A percentile compares a stretch with the other conserved stretches of the same genome.
Evolutionary conservation across 2,329 filamentous ascomycete genomes (phyloP).

Genomic region (Pseudocercospora pini-densiflorae): DNA sequence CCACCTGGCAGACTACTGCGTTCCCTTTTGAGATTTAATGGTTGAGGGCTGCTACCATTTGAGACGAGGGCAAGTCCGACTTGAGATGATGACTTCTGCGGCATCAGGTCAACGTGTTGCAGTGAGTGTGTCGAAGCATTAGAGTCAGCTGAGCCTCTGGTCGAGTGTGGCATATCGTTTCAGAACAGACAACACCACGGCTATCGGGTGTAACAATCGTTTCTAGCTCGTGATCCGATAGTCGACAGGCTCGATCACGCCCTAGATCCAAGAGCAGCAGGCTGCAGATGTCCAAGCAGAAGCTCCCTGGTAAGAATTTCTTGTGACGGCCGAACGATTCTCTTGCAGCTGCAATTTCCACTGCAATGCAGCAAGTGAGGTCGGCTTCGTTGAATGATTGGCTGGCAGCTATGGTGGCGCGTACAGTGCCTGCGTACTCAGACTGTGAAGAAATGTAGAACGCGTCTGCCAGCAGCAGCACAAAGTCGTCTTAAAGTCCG

Average conservation of each 20-base stretch:
- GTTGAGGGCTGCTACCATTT: neutral
- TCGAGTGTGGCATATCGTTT: constrained; percentile 27
- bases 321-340: neutral
- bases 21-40: constrained; percentile 7
- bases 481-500: neutral
- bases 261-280: neutral
- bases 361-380: neutral
- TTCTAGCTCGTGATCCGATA: constrained; percentile 8
- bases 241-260: constrained; percentile 18
- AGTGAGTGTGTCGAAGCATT: constrained; percentile 16
- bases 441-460: neutral
- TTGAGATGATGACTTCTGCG: neutral
- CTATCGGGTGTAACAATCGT: constrained; percentile 20
- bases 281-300: constrained; percentile 12
- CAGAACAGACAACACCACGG: constrained; percentile 11
- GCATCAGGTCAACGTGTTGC: constrained; percentile 7
- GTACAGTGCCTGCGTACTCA: neutral
- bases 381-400: constrained; percentile 4
- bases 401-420: neutral
- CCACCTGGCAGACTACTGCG: constrained; percentile 24
- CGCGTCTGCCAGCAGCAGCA: neutral
- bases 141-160: constrained; percentile 19
- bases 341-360: neutral
- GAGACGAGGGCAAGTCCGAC: constrained; percentile 7
- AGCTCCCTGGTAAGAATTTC: neutral